Evolutionary conservation across 768 basidiomycete species (phyloP).

Genomic region (Boletus rubroflammeus): DNA sequence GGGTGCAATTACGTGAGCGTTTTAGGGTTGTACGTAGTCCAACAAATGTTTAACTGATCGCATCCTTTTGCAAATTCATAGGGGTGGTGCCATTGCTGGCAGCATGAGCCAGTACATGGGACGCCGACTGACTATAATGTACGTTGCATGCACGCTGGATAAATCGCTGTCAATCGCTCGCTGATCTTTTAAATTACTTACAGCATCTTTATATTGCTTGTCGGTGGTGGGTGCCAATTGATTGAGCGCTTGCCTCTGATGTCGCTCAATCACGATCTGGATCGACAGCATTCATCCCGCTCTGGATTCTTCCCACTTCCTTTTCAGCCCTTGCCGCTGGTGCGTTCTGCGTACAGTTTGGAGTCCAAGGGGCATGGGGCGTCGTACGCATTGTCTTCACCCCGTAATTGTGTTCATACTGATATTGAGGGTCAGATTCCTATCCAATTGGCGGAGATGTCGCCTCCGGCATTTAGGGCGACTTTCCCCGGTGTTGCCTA

Average conservation of each 20-base stretch:
- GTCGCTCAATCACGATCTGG: not conserved
- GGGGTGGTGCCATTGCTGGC: constrained; percentile 72
- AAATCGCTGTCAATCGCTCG: not conserved
- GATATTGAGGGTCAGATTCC: constrained; percentile 43
- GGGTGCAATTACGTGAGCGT: constrained; percentile 44
- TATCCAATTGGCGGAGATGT: constrained; percentile 80
- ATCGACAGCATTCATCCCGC: constrained; percentile 52
- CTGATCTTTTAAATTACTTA: not conserved
- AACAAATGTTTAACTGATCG: not conserved
- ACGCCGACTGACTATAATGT: constrained; percentile 76
- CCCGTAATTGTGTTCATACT: not conserved
- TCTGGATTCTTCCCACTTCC: constrained; percentile 77
- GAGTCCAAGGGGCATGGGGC: constrained; percentile 90
- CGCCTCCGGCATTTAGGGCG: constrained; percentile 85
- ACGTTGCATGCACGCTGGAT: not conserved
- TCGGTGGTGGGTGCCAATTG: constrained; percentile 20
- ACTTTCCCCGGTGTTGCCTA: constrained; percentile 86
- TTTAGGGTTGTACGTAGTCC: constrained; percentile 5
- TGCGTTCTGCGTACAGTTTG: constrained; percentile 84
- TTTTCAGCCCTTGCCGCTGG: constrained; percentile 75
- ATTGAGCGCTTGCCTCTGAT: not conserved
- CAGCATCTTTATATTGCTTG: constrained; percentile 25
- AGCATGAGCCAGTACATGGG: constrained; percentile 73
- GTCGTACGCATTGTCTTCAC: constrained; percentile 47
- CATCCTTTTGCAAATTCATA: constrained; percentile 13